Conservation (phyloP, 495 filamentous ascomycete species). For the Aspergillus diversus region DNA sequence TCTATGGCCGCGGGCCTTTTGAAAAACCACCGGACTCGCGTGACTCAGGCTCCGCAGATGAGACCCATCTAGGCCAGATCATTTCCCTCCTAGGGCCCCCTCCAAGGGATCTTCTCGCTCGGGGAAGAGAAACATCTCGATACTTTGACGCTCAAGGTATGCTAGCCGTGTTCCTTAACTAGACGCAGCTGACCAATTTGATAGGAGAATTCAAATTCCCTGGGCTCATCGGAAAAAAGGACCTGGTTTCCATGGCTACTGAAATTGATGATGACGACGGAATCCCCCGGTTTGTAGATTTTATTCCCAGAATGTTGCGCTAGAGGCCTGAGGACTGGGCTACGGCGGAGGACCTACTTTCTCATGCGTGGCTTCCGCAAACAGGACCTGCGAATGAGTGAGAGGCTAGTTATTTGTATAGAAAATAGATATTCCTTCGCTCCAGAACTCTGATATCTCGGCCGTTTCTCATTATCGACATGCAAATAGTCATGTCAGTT, state of each 20-base stretch:
- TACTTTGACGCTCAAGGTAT: constrained; percentile 31
- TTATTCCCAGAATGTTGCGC: constrained; percentile 19
- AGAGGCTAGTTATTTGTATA: constrained; percentile 8
- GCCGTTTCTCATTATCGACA: too few relatives aligned
- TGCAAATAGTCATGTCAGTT: too few relatives aligned
- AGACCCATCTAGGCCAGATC: constrained; percentile 35
- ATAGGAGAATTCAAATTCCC: constrained; percentile 29
- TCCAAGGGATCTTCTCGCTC: constrained; percentile 29
- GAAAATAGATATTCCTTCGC: constrained; percentile 11
- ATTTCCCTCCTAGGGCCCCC: constrained; percentile 32
- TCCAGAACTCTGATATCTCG: constrained; percentile 1
- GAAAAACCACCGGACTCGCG: constrained; percentile 23
- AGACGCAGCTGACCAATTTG: constrained; percentile 21
- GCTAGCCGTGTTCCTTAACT: constrained; percentile 11
- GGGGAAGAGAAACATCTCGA: constrained; percentile 24
- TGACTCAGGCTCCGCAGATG: constrained; percentile 23
- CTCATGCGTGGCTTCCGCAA: constrained; percentile 23
- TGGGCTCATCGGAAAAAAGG: constrained; percentile 22
- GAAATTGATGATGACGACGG: constrained; percentile 20
- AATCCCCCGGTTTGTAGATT: constrained; percentile 18
- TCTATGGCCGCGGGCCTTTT: constrained; percentile 31
- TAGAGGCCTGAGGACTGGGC: constrained; percentile 24
- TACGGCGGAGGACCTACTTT: constrained; percentile 24
- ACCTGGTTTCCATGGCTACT: constrained; percentile 19
- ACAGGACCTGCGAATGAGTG: constrained; percentile 16